Evolutionary conservation across 345 rosid genomes (phyloP), one percentile per base, ranked within the genome.

Genomic region (Excoecaria agallocha): DNA sequence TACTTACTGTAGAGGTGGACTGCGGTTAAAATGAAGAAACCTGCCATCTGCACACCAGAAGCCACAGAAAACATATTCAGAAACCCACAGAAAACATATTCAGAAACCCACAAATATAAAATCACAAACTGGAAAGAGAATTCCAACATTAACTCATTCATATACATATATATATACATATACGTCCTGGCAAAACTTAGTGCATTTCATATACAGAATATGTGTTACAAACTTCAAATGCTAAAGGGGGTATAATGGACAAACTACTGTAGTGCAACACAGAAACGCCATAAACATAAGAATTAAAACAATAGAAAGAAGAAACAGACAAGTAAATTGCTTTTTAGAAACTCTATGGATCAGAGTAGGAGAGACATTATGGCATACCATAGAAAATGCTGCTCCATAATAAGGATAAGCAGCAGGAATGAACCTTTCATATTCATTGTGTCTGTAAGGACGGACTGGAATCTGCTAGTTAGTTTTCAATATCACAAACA

Each of bases 331-430:
- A 35, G 2, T 8, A 48, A n/a, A 49, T 48, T 43, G 39, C 37
- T 9, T 48, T 48, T 43, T 9, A 15, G 61, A 59, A 43, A 15
- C 37, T 11, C 65, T 25, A 13, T 56, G 13, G 56, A 12, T 19
- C 12, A 71, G 12, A 49, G 30, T 10, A 22, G 59, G 25, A 24
- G 30, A 10, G 48, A 30, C 55, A 51, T 64, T 25, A 71, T 74
- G 52, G 30, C 39, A 3, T 86, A 87, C 89, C 70, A 82, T 84
- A 11, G 87, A 77, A 73, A 86, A 87, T 70, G 91, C 83, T 66
- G 91, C 91, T 77, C 93, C 89, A 48, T 89, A 86, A 71, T 83
- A 89, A 38, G 91, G 88, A 76, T 80, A 89, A 62, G 91, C 93
- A 37, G 87, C 84, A 66, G 86, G 80, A 59, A 89, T 87, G 73